phyloP scores from a whole-genome alignment of 306 rosid species.

The Ormosia semicastrata region DNA sequence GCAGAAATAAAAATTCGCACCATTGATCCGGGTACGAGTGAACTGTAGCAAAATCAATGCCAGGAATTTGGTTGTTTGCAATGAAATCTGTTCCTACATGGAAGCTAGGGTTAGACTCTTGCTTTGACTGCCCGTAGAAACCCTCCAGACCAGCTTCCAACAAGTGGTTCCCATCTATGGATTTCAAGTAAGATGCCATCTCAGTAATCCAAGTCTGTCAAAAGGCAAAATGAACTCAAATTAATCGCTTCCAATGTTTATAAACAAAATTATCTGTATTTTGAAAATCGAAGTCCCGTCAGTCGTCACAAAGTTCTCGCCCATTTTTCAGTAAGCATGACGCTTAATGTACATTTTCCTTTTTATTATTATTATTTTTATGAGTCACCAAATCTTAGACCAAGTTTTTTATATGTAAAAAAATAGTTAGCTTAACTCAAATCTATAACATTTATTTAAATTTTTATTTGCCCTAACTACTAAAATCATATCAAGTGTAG shows the following conservation, averaged over 20 bases:
- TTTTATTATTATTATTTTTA: too few relatives aligned
- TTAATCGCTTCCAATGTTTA: background rate
- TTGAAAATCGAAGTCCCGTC: too few relatives aligned
- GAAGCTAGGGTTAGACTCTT: constrained; percentile 52
- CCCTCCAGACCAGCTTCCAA: constrained; percentile 90
- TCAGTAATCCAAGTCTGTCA: constrained; percentile 83
- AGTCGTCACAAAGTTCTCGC: too few relatives aligned
- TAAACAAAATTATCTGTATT: background rate
- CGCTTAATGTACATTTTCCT: too few relatives aligned
- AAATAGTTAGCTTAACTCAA: background rate
- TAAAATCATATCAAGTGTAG: too few relatives aligned
- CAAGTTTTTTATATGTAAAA: too few relatives aligned
- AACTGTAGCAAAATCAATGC: constrained; percentile 80
- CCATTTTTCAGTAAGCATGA: too few relatives aligned
- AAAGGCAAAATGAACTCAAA: background rate
- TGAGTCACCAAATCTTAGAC: background rate
- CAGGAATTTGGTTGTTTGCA: constrained; percentile 81
- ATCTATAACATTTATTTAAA: too few relatives aligned
- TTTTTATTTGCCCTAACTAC: background rate
- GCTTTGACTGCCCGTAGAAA: constrained; percentile 71
- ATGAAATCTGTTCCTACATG: constrained; percentile 86
- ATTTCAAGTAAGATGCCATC: constrained; percentile 89
- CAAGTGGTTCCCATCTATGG: constrained; percentile 84
- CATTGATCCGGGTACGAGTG: constrained; percentile 94
- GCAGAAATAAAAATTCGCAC: constrained; percentile 28